Evolutionary conservation across 345 rosid species (phyloP), one percentile per base, ranked within the genome.

Genomic region (Hibiscus tridactylites): DNA sequence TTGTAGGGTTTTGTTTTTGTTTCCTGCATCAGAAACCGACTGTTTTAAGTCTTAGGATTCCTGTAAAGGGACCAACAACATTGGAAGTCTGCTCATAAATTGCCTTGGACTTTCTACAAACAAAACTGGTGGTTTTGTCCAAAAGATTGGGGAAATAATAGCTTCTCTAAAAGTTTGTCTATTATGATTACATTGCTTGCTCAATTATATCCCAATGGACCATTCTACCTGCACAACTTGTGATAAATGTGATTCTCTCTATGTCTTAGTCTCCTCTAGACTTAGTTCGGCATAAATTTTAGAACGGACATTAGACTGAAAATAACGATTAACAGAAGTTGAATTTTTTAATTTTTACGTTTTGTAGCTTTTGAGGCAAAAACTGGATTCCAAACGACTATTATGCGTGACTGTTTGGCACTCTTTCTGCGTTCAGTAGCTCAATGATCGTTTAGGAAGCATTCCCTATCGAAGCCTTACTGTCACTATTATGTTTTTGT

Each of bases 11-110:
- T 12, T 16, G 57, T 16, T 50, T n/a, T 66, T 28, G 31, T 13
- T 47, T 47, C 6, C 47, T 19, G 39, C 44, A 52, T 29, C 4
- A 68, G 26, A 28, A 35, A 33, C 16, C 53, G 21, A 68, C 31
- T 33, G 37, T 4, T 31, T 29, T 53, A 10, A 54, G 61, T 33
- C 61, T 69, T 54, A 54, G 49, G 72, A 69, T 69, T 69, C 72
- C 31, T 53, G 21, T 11, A 29, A 66, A 66, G 37, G 56, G 70
- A 66, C 61, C 62, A 59, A 17, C 59, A 24, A 26, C 35, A 9
- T 24, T 26, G 62, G 9, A 28, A 47, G 58, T 28, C 21, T 47
- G 58, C 24, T 28, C 42, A 47, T 67, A 16, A 67, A 46, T 47
- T 49, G 8, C 26, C 16, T 9, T 49, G 3, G 59, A 49, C 59